Conservation (phyloP, 768 basidiomycete genomes). For the Mycena leptocephala region DNA sequence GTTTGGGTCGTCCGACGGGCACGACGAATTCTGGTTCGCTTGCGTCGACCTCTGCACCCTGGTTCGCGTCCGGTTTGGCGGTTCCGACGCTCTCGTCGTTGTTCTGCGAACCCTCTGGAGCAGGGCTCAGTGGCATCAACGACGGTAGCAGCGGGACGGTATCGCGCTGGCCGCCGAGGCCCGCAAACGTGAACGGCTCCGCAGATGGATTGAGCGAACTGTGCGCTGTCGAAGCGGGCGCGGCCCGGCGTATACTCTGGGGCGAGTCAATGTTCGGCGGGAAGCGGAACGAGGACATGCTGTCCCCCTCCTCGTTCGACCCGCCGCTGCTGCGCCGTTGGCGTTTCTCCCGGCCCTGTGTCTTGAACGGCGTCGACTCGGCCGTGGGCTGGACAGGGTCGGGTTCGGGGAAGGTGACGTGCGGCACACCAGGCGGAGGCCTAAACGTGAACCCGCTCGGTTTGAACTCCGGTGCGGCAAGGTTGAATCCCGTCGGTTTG, state of each 20-base stretch:
- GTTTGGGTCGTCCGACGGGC: slow-evolving; percentile 60
- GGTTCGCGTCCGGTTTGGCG: slow-evolving; percentile 50
- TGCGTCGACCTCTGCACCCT: slow-evolving; percentile 43
- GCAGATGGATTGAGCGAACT: slow-evolving; percentile 61
- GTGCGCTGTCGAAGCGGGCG: slow-evolving; percentile 52
- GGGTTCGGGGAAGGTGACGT: slow-evolving; percentile 61
- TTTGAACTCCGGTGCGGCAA: slow-evolving; percentile 86
- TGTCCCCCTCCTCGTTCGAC: slow-evolving; percentile 70
- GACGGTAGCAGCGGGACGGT: slow-evolving; percentile 26
- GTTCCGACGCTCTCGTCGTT: slow-evolving; percentile 51
- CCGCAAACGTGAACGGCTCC: slow-evolving; percentile 79
- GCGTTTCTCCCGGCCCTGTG: slow-evolving; percentile 88
- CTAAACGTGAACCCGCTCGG: slow-evolving; percentile 85
- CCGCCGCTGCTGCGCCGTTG: slow-evolving; percentile 65
- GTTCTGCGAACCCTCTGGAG: slow-evolving; percentile 45
- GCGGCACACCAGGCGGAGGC: slow-evolving; percentile 77
- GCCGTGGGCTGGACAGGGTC: slow-evolving; percentile 42
- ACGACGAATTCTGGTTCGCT: slow-evolving; percentile 43
- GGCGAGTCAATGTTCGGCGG: slow-evolving; percentile 70
- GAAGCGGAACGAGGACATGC: slow-evolving; percentile 86
- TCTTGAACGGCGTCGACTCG: slow-evolving; percentile 62
- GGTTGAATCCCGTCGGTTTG: slow-evolving; percentile 66
- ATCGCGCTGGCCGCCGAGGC: slow-evolving; percentile 62
- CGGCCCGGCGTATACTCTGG: slow-evolving; percentile 63
- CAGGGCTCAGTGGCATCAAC: slow-evolving; percentile 33